These are phyloP conservation scores for Protoeuglena noctilucae DNA, from an alignment of 139 green algal genomes.

Conservation along the genomic window DNA sequence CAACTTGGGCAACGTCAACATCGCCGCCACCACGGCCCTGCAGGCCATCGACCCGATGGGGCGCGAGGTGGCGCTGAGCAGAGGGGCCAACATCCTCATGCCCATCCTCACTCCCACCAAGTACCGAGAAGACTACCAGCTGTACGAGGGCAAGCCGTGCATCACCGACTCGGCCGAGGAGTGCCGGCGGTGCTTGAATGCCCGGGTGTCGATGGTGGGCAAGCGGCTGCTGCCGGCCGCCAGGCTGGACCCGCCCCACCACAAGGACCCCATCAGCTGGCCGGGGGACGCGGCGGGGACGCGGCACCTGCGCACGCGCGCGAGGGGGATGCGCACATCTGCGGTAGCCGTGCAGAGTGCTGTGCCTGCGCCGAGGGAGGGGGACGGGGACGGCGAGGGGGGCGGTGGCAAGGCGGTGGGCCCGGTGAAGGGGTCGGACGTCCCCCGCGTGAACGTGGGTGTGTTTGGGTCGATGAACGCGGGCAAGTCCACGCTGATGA, in stretches of 20 bases:
- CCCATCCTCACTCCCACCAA: constrained; percentile 49
- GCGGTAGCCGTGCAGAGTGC: no score
- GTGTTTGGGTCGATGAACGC: constrained; percentile 53
- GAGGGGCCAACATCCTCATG: constrained; percentile 48
- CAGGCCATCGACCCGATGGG: constrained; percentile 41
- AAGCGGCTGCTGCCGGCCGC: constrained; percentile 18
- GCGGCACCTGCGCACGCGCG: background rate
- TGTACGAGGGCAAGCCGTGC: constrained; percentile 53
- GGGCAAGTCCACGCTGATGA: constrained; percentile 46
- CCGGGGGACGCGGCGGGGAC: background rate
- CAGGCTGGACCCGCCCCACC: constrained; percentile 32
- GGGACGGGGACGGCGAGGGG: background rate
- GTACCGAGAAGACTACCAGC: constrained; percentile 29
- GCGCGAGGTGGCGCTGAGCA: constrained; percentile 38
- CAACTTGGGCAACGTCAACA: constrained; percentile 38
- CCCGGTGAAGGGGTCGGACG: constrained; percentile 20
- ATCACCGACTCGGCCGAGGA: constrained; percentile 51
- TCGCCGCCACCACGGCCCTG: constrained; percentile 40
- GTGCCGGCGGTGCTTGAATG: constrained; percentile 40
- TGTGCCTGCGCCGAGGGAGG: no score
- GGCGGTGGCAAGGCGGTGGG: constrained; percentile 5
- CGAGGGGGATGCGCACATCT: background rate
- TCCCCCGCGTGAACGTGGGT: constrained; percentile 40
- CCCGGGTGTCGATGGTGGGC: constrained; percentile 30
- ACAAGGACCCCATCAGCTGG: constrained; percentile 12